Evolutionary conservation across 495 filamentous ascomycete species (phyloP), one percentile per base, ranked within the genome.

Genomic region (Tuber calosporum): DNA sequence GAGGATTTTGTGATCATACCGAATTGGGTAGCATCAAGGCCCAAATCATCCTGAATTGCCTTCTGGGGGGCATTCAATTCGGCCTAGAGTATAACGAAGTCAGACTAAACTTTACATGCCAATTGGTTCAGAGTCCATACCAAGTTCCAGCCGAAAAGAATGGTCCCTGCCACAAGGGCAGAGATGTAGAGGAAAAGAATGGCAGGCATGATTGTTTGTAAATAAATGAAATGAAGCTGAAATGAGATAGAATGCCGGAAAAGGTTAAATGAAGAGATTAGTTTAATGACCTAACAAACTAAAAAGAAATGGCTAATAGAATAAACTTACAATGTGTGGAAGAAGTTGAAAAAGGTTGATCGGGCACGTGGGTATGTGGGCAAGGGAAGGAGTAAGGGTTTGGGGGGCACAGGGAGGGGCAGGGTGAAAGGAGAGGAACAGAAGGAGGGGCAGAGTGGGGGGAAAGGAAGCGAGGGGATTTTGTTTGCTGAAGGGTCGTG

Each of bases 111-210:
- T n/a, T 39, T 36, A 19, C 36, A 70, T 20, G n/a, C 40, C 48
- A 48, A 34, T 37, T 30, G 53, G 39, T 22, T 45, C 37, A 70
- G 69, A 70, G 36, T 19, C 42, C 81, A 42, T 87, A 97, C 94
- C 83, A 99, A 82, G 83, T 98, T 96, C 81, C 90, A 97, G 34
- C 96, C 95, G 78, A 97, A 98, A 79, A 96, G 93, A 13, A 97
- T 87, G 3, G 95, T 81, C 20, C 75, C 80, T 2, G 80, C 58
- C 1, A 79, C 73, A 17, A 80, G 68, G 20, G 71, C 69, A 9
- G 69, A 43, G 36, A 66, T 22, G 68, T 43, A 67, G 38, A 42
- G 30, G 42, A 67, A 37, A 7, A 74, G 41, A 38, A 72, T 36
- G 17, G 67, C 34, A 69, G 53, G 26, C 53, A 62, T 62, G 26